Percentiles rank a stretch among this genome's conserved stretches.
These are phyloP conservation scores for Sclerospora graminicola DNA, from an alignment of 352 stramenopile genomes.

Conservation along the genomic window DNA sequence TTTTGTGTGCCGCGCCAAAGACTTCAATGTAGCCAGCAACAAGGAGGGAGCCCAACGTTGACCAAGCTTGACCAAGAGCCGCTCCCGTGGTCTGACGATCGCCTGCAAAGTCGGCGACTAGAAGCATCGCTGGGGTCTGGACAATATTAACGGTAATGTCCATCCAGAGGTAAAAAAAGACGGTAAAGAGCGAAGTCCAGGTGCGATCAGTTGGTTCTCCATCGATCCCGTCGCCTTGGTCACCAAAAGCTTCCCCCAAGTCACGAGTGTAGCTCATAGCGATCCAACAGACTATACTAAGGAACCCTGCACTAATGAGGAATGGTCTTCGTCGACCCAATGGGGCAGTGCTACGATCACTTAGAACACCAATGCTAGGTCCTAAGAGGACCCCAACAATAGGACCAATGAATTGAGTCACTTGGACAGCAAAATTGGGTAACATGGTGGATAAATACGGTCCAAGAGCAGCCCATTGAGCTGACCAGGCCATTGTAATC, in stretches of 20 bases:
- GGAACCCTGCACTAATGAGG: conserved; percentile 22
- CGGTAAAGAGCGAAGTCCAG: conserved; percentile 35
- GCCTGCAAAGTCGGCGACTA: conserved; percentile 45
- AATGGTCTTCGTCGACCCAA: conserved; percentile 30
- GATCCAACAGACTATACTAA: conserved; percentile 37
- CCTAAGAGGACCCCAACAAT: conserved; percentile 37
- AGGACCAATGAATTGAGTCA: conserved; percentile 41
- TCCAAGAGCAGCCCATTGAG: conserved; percentile 42
- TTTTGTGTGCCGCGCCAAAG: conserved; percentile 32
- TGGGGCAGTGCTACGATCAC: conserved; percentile 27
- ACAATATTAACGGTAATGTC: conserved; percentile 50
- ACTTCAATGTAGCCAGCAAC: conserved; percentile 38
- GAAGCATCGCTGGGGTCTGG: conserved; percentile 32
- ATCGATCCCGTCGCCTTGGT: conserved; percentile 18
- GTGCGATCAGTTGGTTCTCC: conserved; percentile 19
- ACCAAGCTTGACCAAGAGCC: conserved; percentile 28
- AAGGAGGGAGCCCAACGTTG: conserved; percentile 30
- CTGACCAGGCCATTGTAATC: conserved; percentile 44
- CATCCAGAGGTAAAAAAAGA: conserved; percentile 55
- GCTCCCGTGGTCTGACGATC: conserved; percentile 40
- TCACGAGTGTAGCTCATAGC: conserved; percentile 45
- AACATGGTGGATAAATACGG: conserved; percentile 42
- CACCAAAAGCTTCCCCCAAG: conserved; percentile 33
- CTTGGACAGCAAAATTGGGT: conserved; percentile 29
- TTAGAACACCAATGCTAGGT: conserved; percentile 38